Base-by-base conservation (phyloP, 2,329 filamentous ascomycete species). In the Colletotrichum spinosum region DNA sequence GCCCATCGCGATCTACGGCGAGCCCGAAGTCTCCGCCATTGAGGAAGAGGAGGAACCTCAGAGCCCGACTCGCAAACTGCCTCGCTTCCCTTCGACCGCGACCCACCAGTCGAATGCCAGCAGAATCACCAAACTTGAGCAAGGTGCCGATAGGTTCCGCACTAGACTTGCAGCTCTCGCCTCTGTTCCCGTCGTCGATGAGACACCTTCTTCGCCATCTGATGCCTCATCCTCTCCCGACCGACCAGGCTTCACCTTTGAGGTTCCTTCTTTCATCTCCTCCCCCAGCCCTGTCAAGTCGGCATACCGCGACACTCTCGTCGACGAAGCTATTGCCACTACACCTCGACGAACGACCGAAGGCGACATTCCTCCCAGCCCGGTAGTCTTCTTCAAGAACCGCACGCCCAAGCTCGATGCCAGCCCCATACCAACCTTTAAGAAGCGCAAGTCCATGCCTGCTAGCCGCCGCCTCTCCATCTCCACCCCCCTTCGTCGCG, bases 1-100 rank as follows among this genome's bases (percentile, higher is more conserved):
- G 46, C 62, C 41, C 38, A 62, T 65, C 10, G 62, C 62, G 12
- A 45, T 56, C 2, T 65, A 56, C 17, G 62, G 62, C 15, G 62
- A 65, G 38, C 59, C 62, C 2, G 62, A 65, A 10, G 48, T 65
- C 9, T 62, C 62, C 2, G 33, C 56, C 13, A 65, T 65, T 25
- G 62, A 65, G 34, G 62, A 65, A 37, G 62, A 65, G 11, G 62
- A 65, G 7, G 62, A 65, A n/a, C 62, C 62, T 4, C 58, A 65
- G 13, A 65, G 62, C 37, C 62, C 62, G 8, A 62, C 62, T 1
- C 51, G 45, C 13, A 62, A 62, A 52, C 17, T 65, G 39, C 62
- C 62, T 1, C 62, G 44, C 46, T 65, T 65, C 42, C 59, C 64
- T 5, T 67, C 67, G 8, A 55, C 59, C 33, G 67, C 67, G 7